A percentile compares a stretch with the other conserved stretches of the same genome.
phyloP scores from a whole-genome alignment of 371 early-diverging fungal genomes.

The Sporodiniella umbellata region DNA sequence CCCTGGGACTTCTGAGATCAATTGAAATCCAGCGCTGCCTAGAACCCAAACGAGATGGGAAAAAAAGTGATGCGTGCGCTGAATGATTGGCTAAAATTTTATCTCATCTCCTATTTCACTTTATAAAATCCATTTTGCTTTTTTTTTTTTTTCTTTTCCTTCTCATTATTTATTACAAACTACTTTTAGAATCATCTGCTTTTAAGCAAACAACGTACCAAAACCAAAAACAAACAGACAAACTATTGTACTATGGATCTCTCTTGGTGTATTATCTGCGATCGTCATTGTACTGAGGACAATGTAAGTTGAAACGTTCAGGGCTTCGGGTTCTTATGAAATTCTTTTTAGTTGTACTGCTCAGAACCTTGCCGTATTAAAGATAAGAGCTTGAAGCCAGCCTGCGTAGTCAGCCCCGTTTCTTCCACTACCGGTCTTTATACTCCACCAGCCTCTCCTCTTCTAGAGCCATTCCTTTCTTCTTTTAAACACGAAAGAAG shows the following conservation, averaged over 20 bases:
- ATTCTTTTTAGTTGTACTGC: conserved; percentile 18
- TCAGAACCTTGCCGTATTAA: conserved; percentile 25
- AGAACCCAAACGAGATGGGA: no score
- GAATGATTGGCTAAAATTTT: neutral
- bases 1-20: no score
- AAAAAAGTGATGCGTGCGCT: neutral
- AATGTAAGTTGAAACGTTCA: conserved; percentile 12
- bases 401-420: neutral
- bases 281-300: conserved; percentile 29
- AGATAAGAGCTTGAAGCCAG: conserved; percentile 6
- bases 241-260: conserved; percentile 23
- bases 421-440: neutral
- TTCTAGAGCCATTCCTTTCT: conserved; percentile 24
- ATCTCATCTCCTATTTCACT: neutral
- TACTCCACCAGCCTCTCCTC: conserved; percentile 23
- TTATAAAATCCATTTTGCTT: neutral
- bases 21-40: no score
- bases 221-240: no score
- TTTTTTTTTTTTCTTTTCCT: neutral
- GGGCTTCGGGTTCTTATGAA: neutral
- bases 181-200: neutral
- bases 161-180: neutral
- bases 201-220: no score
- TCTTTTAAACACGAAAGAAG: conserved; percentile 21
- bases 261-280: conserved; percentile 40